Base-by-base conservation (phyloP, 768 basidiomycete genomes). In the Zangia roseola region DNA sequence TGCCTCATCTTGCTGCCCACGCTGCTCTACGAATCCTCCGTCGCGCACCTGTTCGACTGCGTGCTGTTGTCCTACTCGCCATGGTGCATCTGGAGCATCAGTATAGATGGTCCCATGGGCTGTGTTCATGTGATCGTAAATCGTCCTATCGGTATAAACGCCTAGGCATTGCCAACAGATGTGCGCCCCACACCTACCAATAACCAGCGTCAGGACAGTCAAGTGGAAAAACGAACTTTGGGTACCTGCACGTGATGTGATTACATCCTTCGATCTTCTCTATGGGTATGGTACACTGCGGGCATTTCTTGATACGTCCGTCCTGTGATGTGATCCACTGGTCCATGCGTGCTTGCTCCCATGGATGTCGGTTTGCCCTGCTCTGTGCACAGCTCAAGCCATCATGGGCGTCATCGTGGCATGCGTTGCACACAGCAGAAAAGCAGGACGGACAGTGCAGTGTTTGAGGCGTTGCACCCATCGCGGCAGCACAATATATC, bases 231-330 rank as follows among this genome's bases (percentile, higher is more conserved):
- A 20, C 25, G 14, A 30, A 46, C 13, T 6, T 13, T 16, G 31
- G 6, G 31, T 28, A 56, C 54, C 36, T 71, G 64, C 88, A 89
- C 20, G 76, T 80, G 73, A 90, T 80, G 63, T 90, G 87, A 64
- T 90, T 84, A 63, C 88, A 90, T 0, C 88, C 88, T 46, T 79
- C 82, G 6, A 65, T 61, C 39, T 82, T 79, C 65, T 88, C 84
- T 49, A 90, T 87, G 14, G 74, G 71, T 17, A 80, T 74, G 44
- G 75, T 74, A 65, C 88, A 90, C 3, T 74, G 74, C 2, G 87
- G 88, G 57, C 88, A 90, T 28, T 72, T 69, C 69, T 87, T 86
- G 37, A 87, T 83, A 55, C 80, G 40, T 13, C 47, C 54, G 0
- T 25, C 78, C 56, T 83, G 78, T 20, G 64, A 59, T 50, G 61